Base-by-base conservation (phyloP, 2,329 filamentous ascomycete genomes). In the Epichloe amarillans region DNA sequence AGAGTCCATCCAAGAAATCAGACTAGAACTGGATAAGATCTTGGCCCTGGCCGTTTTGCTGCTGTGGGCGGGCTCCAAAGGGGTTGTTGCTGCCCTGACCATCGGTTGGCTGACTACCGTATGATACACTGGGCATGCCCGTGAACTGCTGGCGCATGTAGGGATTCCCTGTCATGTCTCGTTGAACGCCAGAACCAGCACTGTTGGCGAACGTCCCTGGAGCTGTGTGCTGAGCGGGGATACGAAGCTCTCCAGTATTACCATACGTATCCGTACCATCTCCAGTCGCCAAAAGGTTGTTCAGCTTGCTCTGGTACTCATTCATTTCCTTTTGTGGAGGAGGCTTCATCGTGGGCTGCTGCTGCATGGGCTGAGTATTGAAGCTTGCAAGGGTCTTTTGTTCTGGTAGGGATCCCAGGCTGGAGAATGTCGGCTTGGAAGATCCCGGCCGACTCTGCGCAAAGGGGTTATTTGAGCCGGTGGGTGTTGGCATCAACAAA, bases 401-500 rank as follows among this genome's bases (percentile, higher is more conserved):
- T 67, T 96, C 90, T 30, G 84, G 83, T 15, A 96, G 73, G 3
- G 83, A 81, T 58, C 81, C 80, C 47, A 97, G 76, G 2, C 83
- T 82, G 12, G 88, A 83, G 53, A 86, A 80, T 43, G 76, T 76
- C 54, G 72, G 79, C 55, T 72, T 62, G 7, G 66, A 63, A 11
- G 66, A 75, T 64, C 71, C 82, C 63, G 71, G 80, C 62, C 73
- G 83, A 70, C 85, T 81, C n/a, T 83, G 77, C 12, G 93, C 91
- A 63, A 98, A 98, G 2, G 93, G 93, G 64, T 98, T 98, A 73
- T 98, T 98, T 15, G 93, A 97, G 46, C 93, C 93, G 3, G 93
- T 98, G 3, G 87, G 84, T 63, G 88, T 85, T 4, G 89, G 86
- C 63, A 86, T 83, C 55, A 96, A 69, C 2, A 83, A 69, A 47